A percentile compares a stretch with the other conserved stretches of the same genome.
phyloP scores from a whole-genome alignment of 116 monocot genomes.

The Trichopus zeylanicus region DNA sequence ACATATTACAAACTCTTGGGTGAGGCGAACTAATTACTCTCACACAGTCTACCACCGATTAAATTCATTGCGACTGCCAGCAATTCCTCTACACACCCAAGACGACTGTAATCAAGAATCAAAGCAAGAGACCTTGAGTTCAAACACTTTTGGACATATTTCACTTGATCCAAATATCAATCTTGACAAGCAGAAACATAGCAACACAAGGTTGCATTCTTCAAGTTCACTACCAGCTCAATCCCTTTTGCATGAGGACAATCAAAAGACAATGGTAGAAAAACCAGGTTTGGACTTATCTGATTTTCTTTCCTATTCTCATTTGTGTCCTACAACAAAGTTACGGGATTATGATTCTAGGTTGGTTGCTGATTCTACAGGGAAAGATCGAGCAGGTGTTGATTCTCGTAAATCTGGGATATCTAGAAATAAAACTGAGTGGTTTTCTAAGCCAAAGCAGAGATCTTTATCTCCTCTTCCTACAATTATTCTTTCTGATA shows the following conservation, averaged over 20 bases:
- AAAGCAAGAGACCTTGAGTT: slow-evolving; percentile 4
- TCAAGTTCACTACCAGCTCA: slow-evolving; percentile 13
- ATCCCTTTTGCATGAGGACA: neutral
- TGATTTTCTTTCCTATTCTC: neutral
- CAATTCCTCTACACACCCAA: slow-evolving; percentile 13
- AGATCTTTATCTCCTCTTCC: slow-evolving; percentile 70
- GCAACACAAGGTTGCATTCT: slow-evolving; percentile 7
- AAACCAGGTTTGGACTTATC: neutral
- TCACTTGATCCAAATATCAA: slow-evolving; percentile 12
- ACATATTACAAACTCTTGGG: slow-evolving; percentile 12
- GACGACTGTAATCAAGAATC: slow-evolving; percentile 3
- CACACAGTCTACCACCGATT: slow-evolving; percentile 38
- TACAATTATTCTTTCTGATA: slow-evolving; percentile 35
- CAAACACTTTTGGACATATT: slow-evolving; percentile 1
- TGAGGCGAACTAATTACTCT: slow-evolving; percentile 22
- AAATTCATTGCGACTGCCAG: slow-evolving; percentile 24
- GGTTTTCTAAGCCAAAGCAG: slow-evolving; percentile 20
- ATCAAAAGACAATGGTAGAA: neutral
- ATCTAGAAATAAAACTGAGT: slow-evolving; percentile 2
- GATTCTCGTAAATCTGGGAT: slow-evolving; percentile 8
- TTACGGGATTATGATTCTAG: slow-evolving; percentile 1
- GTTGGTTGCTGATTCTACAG: neutral
- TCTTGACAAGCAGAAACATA: neutral
- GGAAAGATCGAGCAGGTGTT: slow-evolving; percentile 6
- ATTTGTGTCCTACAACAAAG: slow-evolving; percentile 5